These are phyloP conservation scores for Allantophomopsis lycopodina DNA, from an alignment of 2,329 filamentous ascomycete species.

Conservation along the genomic window DNA sequence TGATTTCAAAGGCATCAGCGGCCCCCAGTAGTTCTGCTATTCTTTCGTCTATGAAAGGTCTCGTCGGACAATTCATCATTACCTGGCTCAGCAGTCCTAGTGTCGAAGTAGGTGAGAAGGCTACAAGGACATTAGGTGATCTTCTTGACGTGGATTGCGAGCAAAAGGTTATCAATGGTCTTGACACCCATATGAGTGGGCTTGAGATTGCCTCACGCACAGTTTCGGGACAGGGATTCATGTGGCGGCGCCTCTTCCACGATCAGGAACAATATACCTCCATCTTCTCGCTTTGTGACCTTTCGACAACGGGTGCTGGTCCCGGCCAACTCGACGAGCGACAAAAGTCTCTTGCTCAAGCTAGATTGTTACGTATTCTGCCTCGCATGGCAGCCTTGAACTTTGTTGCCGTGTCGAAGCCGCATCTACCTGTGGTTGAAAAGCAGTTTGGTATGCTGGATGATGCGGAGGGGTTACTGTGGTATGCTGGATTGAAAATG, in stretches of 20 bases:
- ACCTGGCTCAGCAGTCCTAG: slow-evolving; percentile 38
- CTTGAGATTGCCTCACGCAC: slow-evolving; percentile 23
- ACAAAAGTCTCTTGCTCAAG: slow-evolving; percentile 20
- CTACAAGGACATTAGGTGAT: slow-evolving; percentile 33
- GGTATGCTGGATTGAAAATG: slow-evolving; percentile 18
- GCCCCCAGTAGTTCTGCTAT: slow-evolving; percentile 33
- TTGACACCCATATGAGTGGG: slow-evolving; percentile 15
- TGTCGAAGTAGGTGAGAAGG: slow-evolving; percentile 41
- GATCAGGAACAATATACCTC: slow-evolving; percentile 28
- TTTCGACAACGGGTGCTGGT: slow-evolving; percentile 7
- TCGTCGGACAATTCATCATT: slow-evolving; percentile 32
- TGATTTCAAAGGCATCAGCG: slow-evolving; percentile 39
- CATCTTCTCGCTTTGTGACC: slow-evolving; percentile 26
- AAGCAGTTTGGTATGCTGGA: slow-evolving; percentile 6
- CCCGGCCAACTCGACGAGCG: slow-evolving; percentile 13
- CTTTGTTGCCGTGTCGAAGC: slow-evolving; percentile 11
- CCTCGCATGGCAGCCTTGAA: slow-evolving; percentile 16
- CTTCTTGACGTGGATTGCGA: slow-evolving; percentile 42
- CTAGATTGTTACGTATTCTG: slow-evolving; percentile 16
- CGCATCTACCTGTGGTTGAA: slow-evolving; percentile 15
- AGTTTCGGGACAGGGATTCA: slow-evolving; percentile 31
- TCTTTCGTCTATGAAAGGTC: slow-evolving; percentile 31
- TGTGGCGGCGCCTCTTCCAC: slow-evolving; percentile 40
- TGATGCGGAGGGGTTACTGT: slow-evolving; percentile 12
- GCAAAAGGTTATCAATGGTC: slow-evolving; percentile 9